Percentiles rank a stretch among this genome's conserved stretches.
Evolutionary conservation across 768 basidiomycete species (phyloP).

Genomic region (Boletus barrowsii): DNA sequence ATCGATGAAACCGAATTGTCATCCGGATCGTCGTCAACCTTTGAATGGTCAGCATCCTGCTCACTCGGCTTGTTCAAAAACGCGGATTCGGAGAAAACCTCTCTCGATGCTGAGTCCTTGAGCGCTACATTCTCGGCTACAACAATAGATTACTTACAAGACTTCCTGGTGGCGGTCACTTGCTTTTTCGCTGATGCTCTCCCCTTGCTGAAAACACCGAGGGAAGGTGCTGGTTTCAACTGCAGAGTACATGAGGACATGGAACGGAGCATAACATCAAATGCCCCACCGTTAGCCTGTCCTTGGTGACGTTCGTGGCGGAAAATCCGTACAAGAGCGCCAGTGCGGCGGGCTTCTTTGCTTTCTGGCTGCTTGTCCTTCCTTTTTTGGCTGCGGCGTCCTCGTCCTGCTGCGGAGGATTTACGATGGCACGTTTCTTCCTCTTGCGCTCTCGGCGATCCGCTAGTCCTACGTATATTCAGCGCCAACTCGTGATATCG

Average conservation of each 20-base stretch:
- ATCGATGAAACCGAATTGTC: slow-evolving; percentile 13
- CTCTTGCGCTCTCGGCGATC: slow-evolving; percentile 67
- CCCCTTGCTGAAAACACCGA: slow-evolving; percentile 39
- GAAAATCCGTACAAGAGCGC: slow-evolving; percentile 38
- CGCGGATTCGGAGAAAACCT: slow-evolving; percentile 44
- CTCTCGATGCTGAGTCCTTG: slow-evolving; percentile 12
- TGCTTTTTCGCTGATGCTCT: slow-evolving; percentile 32
- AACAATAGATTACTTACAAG: slow-evolving; percentile 11
- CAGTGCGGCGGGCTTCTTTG: slow-evolving; percentile 28
- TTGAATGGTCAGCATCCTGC: slow-evolving; percentile 5
- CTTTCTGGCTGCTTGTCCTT: slow-evolving; percentile 16
- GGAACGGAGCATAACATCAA: neutral
- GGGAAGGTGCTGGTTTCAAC: slow-evolving; percentile 28
- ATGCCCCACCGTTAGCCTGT: slow-evolving; percentile 34
- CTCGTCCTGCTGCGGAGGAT: slow-evolving; percentile 16
- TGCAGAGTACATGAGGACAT: slow-evolving; percentile 11
- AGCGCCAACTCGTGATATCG: neutral
- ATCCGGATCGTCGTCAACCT: slow-evolving; percentile 4
- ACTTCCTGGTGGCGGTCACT: slow-evolving; percentile 5
- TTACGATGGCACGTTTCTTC: slow-evolving; percentile 52
- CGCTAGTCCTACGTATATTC: slow-evolving; percentile 45
- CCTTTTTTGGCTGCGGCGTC: slow-evolving; percentile 6
- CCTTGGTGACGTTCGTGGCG: slow-evolving; percentile 36
- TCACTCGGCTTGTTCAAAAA: slow-evolving; percentile 39
- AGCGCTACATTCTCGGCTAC: neutral